These are phyloP conservation scores for Helianthus annuus DNA, from an alignment of 129 eudicot genomes.

Conservation along the genomic window DNA sequence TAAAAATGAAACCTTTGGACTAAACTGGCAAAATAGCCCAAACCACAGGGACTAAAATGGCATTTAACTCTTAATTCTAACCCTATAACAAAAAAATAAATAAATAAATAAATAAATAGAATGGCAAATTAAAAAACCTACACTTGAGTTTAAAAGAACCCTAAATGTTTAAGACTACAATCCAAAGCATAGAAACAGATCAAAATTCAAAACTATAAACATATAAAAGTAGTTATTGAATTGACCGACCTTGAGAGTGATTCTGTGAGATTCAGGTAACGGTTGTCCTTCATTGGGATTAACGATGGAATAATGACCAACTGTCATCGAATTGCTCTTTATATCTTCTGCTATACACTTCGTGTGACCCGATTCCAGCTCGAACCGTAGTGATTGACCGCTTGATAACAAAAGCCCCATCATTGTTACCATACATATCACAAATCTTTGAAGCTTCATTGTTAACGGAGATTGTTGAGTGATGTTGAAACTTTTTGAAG, in stretches of 20 bases:
- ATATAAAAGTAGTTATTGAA: not conserved
- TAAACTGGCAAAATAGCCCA: too few species aligned
- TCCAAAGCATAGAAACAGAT: conserved; percentile 14
- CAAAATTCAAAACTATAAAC: too few species aligned
- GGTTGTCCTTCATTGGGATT: conserved; percentile 78
- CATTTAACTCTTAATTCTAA: too few species aligned
- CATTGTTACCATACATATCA: conserved; percentile 25
- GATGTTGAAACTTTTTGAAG: not conserved
- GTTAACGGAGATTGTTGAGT: conserved; percentile 18
- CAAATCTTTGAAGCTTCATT: conserved; percentile 27
- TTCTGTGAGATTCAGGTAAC: conserved; percentile 77
- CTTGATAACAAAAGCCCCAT: conserved; percentile 43
- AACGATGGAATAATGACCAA: conserved; percentile 72
- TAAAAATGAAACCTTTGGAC: too few species aligned
- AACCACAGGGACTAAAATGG: too few species aligned
- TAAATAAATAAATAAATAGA: not conserved
- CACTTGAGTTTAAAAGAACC: not conserved
- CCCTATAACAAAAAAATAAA: too few species aligned
- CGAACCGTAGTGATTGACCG: conserved; percentile 69
- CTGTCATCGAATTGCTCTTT: conserved; percentile 85
- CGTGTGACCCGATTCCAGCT: conserved; percentile 81
- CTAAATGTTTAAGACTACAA: not conserved
- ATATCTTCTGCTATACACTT: conserved; percentile 94
- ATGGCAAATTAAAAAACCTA: not conserved
- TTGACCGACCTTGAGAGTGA: conserved; percentile 90